Evolutionary conservation across 345 rosid species (phyloP).

Genomic region (Balakata baccata): DNA sequence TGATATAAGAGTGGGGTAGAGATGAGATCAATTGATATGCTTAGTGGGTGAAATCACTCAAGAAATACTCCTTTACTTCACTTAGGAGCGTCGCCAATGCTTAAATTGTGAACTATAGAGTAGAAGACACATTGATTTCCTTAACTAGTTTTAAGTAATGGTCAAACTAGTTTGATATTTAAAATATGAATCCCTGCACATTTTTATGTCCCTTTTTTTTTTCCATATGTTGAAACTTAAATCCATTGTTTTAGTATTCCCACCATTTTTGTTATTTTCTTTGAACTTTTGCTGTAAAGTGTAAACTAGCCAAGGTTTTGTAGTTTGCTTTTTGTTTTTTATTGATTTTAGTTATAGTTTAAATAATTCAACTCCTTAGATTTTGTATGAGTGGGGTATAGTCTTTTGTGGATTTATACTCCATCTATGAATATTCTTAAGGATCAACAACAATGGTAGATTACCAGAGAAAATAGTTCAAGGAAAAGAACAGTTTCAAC

Average conservation of each 20-base stretch:
- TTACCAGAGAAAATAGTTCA: not conserved
- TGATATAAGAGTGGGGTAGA: not conserved
- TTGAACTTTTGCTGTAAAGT: not conserved
- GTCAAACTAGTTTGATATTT: not conserved
- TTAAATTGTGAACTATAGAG: not conserved
- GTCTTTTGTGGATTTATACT: not conserved
- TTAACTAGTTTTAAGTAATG: not conserved
- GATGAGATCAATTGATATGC: not conserved
- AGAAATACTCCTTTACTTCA: not conserved
- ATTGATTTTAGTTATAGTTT: not conserved
- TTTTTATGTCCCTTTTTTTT: not conserved
- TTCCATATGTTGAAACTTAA: not conserved
- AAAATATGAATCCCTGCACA: not conserved
- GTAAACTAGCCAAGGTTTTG: slow-evolving; percentile 7
- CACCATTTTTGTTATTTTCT: not conserved
- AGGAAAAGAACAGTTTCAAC: not conserved
- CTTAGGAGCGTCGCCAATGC: not conserved
- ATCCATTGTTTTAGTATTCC: not conserved
- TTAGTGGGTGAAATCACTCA: not conserved
- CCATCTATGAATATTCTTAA: not conserved
- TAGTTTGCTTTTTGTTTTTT: not conserved
- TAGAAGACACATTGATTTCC: not conserved
- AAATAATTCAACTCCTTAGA: not conserved
- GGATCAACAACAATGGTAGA: not conserved
- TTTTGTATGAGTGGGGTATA: not conserved